Evolutionary conservation across 2,329 filamentous ascomycete genomes (phyloP).

Genomic region (Colletotrichum lentis): DNA sequence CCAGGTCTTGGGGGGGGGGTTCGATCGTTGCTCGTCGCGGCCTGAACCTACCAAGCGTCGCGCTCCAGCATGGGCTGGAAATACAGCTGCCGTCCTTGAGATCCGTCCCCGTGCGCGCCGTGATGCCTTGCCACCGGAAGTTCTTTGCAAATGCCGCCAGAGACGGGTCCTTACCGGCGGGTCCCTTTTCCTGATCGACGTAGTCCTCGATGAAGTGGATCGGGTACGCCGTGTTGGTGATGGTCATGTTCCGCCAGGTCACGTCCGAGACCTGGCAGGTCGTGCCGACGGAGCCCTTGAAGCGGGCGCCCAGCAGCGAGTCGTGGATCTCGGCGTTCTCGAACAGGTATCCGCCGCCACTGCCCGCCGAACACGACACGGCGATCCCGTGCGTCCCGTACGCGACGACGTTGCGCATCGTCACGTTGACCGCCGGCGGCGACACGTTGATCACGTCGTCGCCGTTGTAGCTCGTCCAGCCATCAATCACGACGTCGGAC

Average conservation of each 20-base stretch:
- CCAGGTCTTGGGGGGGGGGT: too few relatives aligned
- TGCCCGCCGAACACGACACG: conserved; percentile 12
- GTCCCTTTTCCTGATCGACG: conserved; percentile 28
- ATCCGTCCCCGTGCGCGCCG: conserved; percentile 2
- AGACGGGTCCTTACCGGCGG: conserved; percentile 14
- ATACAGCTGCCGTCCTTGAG: conserved; percentile 26
- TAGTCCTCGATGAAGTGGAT: conserved; percentile 32
- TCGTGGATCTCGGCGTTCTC: conserved; percentile 23
- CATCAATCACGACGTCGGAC: conserved; percentile 18
- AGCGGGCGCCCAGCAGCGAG: conserved; percentile 19
- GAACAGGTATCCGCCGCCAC: conserved; percentile 17
- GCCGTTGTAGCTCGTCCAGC: conserved; percentile 23
- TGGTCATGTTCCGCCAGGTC: conserved; percentile 27
- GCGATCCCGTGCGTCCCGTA: conserved; percentile 23
- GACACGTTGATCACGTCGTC: conserved; percentile 29
- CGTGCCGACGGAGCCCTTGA: conserved; percentile 25
- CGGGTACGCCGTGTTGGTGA: conserved; percentile 22
- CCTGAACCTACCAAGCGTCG: conserved; percentile 1
- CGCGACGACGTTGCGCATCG: conserved; percentile 26
- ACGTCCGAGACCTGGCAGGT: conserved; percentile 27
- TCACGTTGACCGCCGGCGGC: conserved; percentile 21
- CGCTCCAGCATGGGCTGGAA: conserved; percentile 21
- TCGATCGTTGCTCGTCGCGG: background rate
- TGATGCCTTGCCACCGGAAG: conserved; percentile 25
- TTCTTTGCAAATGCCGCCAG: conserved; percentile 25